phyloP scores from a whole-genome alignment of 108 stramenopile genomes.

The Cyclostephanos invisitatus region DNA sequence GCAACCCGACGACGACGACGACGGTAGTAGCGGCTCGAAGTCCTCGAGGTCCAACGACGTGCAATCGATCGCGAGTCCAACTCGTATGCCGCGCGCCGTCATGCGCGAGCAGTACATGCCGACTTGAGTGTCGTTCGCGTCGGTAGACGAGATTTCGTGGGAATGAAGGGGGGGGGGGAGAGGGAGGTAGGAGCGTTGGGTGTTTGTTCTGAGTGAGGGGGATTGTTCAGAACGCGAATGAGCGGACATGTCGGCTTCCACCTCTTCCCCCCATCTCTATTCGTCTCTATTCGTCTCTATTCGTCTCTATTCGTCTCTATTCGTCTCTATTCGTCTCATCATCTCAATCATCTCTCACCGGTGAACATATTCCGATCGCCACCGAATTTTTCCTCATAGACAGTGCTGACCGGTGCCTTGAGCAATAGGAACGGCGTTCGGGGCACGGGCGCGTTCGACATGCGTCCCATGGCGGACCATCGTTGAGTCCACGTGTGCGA shows the following conservation, averaged over 20 bases:
- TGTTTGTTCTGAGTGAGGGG: no score
- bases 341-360: conserved; percentile 9
- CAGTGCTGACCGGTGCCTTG: conserved; percentile 46
- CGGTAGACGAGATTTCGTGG: no score
- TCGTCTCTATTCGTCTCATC: no score
- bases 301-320: no score
- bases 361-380: conserved; percentile 59
- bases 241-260: no score
- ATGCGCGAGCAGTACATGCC: conserved; percentile 50
- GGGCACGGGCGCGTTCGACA: conserved; percentile 42
- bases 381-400: conserved; percentile 56
- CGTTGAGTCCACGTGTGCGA: conserved; percentile 36
- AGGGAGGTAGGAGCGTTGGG: no score
- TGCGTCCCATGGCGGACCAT: conserved; percentile 40
- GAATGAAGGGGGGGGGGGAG: no score
- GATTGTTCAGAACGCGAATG: no score
- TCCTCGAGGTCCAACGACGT: conserved; percentile 51
- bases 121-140: conserved; percentile 1
- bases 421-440: conserved; percentile 45
- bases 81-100: conserved; percentile 40
- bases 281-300: no score
- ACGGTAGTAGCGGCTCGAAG: conserved; percentile 36
- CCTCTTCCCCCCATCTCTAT: no score
- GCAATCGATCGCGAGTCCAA: conserved; percentile 55
- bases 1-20: neutral